A percentile compares a stretch with the other conserved stretches of the same genome.
phyloP scores from a whole-genome alignment of 306 rosid species.

The Quercus ilex region DNA sequence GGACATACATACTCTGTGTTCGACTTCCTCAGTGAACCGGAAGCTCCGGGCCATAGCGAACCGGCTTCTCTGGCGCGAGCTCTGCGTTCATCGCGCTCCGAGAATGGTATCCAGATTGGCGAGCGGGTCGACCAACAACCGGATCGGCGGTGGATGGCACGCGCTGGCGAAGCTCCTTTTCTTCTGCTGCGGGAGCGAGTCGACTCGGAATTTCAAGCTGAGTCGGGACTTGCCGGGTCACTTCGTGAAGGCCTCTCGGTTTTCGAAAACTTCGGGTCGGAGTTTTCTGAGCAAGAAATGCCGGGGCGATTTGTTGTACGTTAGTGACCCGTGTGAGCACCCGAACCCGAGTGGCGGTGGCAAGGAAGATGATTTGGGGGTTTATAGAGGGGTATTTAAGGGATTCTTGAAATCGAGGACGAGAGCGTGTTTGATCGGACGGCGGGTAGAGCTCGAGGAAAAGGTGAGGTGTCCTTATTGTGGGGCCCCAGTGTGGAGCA shows the following conservation, averaged over 20 bases:
- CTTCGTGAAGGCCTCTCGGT: constrained; percentile 39
- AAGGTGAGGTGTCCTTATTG: constrained; percentile 49
- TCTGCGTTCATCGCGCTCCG: constrained; percentile 52
- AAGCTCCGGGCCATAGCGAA: constrained; percentile 55
- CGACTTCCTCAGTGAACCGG: constrained; percentile 42
- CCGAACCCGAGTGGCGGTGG: constrained; percentile 18
- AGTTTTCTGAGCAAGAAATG: constrained; percentile 45
- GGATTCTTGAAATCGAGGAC: constrained; percentile 49
- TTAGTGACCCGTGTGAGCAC: constrained; percentile 72
- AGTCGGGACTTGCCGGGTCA: constrained; percentile 39
- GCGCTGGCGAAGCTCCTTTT: constrained; percentile 60
- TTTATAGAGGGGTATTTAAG: constrained; percentile 54
- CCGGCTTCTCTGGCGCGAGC: constrained; percentile 50
- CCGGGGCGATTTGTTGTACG: constrained; percentile 47
- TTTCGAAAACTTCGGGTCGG: constrained; percentile 65
- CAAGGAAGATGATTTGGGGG: constrained; percentile 49
- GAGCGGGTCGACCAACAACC: constrained; percentile 22
- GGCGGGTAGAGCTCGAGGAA: constrained; percentile 41
- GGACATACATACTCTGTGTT: constrained; percentile 46
- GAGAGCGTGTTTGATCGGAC: constrained; percentile 42
- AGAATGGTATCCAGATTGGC: constrained; percentile 39
- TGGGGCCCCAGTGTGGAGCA: constrained; percentile 61
- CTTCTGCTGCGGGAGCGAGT: constrained; percentile 52
- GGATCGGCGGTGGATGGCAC: constrained; percentile 64
- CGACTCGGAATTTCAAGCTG: constrained; percentile 40